Evolutionary conservation across 148 eudicot genomes (phyloP), one percentile per base, ranked within the genome.

Genomic region (Rhododendron vialii): DNA sequence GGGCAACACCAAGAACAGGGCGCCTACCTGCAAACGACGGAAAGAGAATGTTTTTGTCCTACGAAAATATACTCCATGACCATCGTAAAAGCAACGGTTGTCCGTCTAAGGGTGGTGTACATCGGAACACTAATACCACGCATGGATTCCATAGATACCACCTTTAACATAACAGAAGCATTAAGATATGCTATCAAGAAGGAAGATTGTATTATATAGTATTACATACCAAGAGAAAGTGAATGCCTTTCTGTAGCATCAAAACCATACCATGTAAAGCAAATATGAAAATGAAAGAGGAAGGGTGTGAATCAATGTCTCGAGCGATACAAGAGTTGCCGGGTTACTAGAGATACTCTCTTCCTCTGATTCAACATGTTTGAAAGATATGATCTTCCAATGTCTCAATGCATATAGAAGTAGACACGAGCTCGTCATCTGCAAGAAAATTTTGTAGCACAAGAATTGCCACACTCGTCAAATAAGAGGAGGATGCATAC

Each of bases 71-170:
- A 95, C 91, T 95, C 98, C 47, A 90, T 87, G 30, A 90, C 89
- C 98, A 95, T 92, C 61, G 98, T 95, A 88, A 95, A 90, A 78
- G 91, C 93, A 30, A 95, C 93, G 11, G 98, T 92, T 45, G 96
- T 94, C 71, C 96, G 88, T 87, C 98, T 89, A 38, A 95, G 92
- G 33, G 96, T 92, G 61, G 98, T 93, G 90, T 95, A 95, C 98
- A 95, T 95, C 0, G 98, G 98, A 80, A 95, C 95, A 84, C 85
- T 95, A 35, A 95, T 91, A 1, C 96, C 95, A 35, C 96, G 94
- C 14, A 95, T 92, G 50, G 96, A 92, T 84, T 95, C 98, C 98
- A 95, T 95, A 0, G 95, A 88, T 65, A 87, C 96, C 86, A 95
- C 87, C 98, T 90, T 88, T 28, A 86, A 10, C 65, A 63, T 41